Evolutionary conservation across 2,329 filamentous ascomycete genomes (phyloP).

Genomic region (Sphaceloma murrayae): DNA sequence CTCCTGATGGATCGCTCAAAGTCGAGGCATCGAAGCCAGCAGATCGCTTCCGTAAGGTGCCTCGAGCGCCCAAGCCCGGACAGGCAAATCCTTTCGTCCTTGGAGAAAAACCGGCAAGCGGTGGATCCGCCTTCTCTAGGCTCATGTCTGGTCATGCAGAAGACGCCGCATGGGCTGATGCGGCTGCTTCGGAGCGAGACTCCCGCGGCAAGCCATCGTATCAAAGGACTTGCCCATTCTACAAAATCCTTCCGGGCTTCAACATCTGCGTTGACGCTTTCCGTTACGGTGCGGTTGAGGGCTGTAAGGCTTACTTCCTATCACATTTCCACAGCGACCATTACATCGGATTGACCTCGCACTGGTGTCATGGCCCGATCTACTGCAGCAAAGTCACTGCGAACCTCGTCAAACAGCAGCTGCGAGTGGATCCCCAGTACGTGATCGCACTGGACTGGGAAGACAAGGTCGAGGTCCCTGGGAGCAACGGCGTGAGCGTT

Average conservation of each 20-base stretch:
- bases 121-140: constrained; percentile 72
- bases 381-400: constrained; percentile 92
- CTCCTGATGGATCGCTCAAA: constrained; percentile 23
- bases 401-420: constrained; percentile 76
- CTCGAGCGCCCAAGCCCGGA: constrained; percentile 60
- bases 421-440: constrained; percentile 77
- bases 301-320: constrained; percentile 88
- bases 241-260: constrained; percentile 93
- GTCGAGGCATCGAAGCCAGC: constrained; percentile 39
- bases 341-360: constrained; percentile 80
- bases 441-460: constrained; percentile 82
- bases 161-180: constrained; percentile 78
- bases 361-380: constrained; percentile 87
- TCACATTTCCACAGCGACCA: constrained; percentile 98
- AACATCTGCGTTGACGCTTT: constrained; percentile 94
- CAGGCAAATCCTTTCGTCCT: constrained; percentile 69
- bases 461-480: constrained; percentile 64
- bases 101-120: constrained; percentile 31
- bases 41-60: constrained; percentile 50
- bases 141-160: constrained; percentile 90
- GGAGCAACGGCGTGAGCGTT: constrained; percentile 71
- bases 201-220: constrained; percentile 79
- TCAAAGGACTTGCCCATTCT: constrained; percentile 88
- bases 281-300: constrained; percentile 84
- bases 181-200: constrained; percentile 67